Evolutionary conservation across 2,329 filamentous ascomycete species (phyloP), one percentile per base, ranked within the genome.

Genomic region (Fusarium haematococcum): DNA sequence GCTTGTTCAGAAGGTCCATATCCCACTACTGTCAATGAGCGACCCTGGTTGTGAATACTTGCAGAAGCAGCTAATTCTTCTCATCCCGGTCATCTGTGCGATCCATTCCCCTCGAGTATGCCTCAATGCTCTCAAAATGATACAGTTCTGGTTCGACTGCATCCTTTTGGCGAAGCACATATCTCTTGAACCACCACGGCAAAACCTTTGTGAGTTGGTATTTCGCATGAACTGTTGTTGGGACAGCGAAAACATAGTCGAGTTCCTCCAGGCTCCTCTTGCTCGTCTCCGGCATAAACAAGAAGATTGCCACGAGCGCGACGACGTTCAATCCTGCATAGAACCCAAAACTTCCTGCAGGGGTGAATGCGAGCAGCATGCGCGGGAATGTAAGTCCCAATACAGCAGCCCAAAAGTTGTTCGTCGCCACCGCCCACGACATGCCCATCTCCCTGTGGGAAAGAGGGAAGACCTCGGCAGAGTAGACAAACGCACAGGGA

Each of bases 391-490:
- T 91, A 50, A 92, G 85, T 16, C 86, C 85, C 33, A 90, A 82
- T 0, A 92, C 85, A 2, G 86, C 84, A 0, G 87, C 88, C 70
- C 75, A 69, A 20, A 30, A 76, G 63, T 80, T 80, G 68, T 81
- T 79, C 45, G 76, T 79, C 61, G 73, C 76, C 5, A 92, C 91
- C 10, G 90, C 89, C 82, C 89, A 92, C 0, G 86, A 87, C 91
- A 93, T 93, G 57, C 91, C 91, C 35, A 92, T 86, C 78, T 92
- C 91, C 78, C 91, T 86, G 79, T 93, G 91, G 4, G 89, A 90
- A 0, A 92, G 86, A 0, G 91, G 91, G 79, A 90, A 93, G 3
- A 92, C 90, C 79, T 93, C 91, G 27, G 91, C 90, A 3, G 86
- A 88, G 82, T 92, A 92, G 13, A 88, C 88, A 79, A 91, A 92